Percentiles rank a stretch among this genome's conserved stretches.
Evolutionary conservation across 805 yeast genomes (phyloP).

Genomic region (Kazachstania africana): DNA sequence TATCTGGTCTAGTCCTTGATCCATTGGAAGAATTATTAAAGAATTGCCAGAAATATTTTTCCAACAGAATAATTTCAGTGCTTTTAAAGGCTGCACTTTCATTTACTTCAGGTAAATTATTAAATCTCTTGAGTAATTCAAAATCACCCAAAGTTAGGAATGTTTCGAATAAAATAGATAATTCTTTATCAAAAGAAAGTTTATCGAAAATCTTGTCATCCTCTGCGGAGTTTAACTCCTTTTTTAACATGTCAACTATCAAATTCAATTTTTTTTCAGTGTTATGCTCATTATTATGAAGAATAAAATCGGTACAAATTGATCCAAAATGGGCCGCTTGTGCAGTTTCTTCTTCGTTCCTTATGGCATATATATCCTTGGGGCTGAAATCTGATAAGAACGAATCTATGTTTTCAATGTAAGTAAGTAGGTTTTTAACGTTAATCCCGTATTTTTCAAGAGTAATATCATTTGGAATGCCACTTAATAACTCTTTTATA

Average conservation of each 20-base stretch:
- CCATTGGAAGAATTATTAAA: conserved; percentile 35
- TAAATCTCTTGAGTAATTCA: conserved; percentile 13
- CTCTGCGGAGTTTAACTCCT: too few species aligned
- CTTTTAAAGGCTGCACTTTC: conserved; percentile 2
- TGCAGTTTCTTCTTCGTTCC: conserved; percentile 11
- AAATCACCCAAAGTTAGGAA: conserved; percentile 22
- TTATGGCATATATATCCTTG: conserved; percentile 12
- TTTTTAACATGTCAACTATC: too few species aligned
- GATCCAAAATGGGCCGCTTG: conserved; percentile 18
- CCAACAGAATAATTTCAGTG: conserved; percentile 9
- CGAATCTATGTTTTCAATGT: conserved; percentile 8
- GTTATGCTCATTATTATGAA: not conserved
- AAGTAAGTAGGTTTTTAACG: conserved; percentile 6
- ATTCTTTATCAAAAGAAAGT: conserved; percentile 6
- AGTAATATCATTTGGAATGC: conserved; percentile 5
- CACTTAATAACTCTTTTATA: conserved; percentile 6
- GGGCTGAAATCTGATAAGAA: conserved; percentile 8
- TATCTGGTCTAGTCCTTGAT: conserved; percentile 27
- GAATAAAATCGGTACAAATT: conserved; percentile 5
- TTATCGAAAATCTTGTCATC: too few species aligned
- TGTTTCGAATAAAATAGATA: conserved; percentile 16
- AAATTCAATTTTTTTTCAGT: too few species aligned
- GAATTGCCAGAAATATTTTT: conserved; percentile 30
- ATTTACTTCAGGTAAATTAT: not conserved
- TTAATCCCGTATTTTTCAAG: conserved; percentile 4